Base-by-base conservation (phyloP, 139 green algal species). In the Micractinium sp. region DNA sequence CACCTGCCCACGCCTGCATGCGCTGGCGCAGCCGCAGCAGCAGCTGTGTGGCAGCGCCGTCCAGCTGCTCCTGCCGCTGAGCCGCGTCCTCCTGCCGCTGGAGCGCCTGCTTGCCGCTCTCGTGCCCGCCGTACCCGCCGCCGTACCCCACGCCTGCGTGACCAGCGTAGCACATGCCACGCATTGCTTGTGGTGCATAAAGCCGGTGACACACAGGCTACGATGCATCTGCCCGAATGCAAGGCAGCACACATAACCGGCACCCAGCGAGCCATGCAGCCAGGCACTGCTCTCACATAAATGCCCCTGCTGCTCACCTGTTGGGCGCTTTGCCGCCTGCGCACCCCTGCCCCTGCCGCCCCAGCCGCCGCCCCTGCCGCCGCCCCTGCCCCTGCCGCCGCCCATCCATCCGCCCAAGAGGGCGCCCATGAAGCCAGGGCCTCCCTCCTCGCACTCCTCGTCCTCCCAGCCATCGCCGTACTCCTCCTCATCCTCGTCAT, bases 131-230 rank as follows among this genome's bases (percentile, higher is more conserved):
- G n/a, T 66, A 33, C 53, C 87, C 77, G n/a, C 86, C 86, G 20
- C 76, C 86, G 38, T 87, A 90, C 5, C 86, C 76, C 39, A 90
- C 73, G 9, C 86, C 86, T 78, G 86, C 86, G 67, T 1, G 33
- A 33, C 1, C 63, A 71, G 14, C 63, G 20, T 12, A 71, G 63
- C 63, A 14, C 71, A 39, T 20, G 3, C 31, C 71, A 56, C 5
- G 47, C 47, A 56, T 56, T 56, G 47, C 9, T 9, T 56, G 47
- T 9, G 47, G 47, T 56, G 47, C 47, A 56, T 16, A 5, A 71
- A 29, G 63, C 63, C 13, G 20, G 63, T 23, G 12, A 27, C 7
- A 16, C 47, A 56, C 63, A 71, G 20, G 63, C 63, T 71, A 12
- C 63, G 2, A 71, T 71, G 63, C 63, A 71, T 27, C 63, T 27